phyloP scores from a whole-genome alignment of 2,329 filamentous ascomycete species.

The Claviceps quebecensis region DNA sequence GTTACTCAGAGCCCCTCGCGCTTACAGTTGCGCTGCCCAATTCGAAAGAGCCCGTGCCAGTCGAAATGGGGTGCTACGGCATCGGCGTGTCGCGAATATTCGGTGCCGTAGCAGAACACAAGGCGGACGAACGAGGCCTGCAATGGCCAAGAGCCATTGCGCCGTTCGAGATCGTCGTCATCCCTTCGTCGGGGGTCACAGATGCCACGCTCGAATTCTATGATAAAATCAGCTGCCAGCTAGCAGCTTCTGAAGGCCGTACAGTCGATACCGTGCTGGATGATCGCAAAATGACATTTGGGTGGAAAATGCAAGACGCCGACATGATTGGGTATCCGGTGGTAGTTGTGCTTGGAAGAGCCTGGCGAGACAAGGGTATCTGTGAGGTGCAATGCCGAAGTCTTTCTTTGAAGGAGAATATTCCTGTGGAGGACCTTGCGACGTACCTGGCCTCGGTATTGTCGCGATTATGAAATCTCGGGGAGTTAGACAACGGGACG shows the following conservation, averaged over 20 bases:
- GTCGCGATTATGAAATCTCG: slow-evolving; percentile 28
- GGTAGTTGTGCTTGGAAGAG: slow-evolving; percentile 61
- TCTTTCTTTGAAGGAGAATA: slow-evolving; percentile 46
- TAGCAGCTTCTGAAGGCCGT: slow-evolving; percentile 2
- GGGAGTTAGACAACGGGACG: neutral
- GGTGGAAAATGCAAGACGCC: slow-evolving; percentile 83
- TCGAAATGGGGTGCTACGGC: slow-evolving; percentile 95
- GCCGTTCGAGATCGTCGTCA: slow-evolving; percentile 63
- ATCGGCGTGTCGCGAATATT: slow-evolving; percentile 88
- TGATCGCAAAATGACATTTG: slow-evolving; percentile 53
- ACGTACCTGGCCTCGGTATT: slow-evolving; percentile 32
- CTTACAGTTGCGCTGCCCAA: slow-evolving; percentile 39
- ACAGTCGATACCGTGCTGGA: slow-evolving; percentile 56
- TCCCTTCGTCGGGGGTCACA: slow-evolving; percentile 35
- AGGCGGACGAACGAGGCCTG: slow-evolving; percentile 58
- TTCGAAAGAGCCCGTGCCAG: slow-evolving; percentile 27
- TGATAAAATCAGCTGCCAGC: slow-evolving; percentile 34
- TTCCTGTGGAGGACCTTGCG: slow-evolving; percentile 31
- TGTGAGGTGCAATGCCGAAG: slow-evolving; percentile 70
- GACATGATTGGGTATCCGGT: slow-evolving; percentile 82
- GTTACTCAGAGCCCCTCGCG: slow-evolving; percentile 66
- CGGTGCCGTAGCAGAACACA: slow-evolving; percentile 66
- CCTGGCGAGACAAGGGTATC: slow-evolving; percentile 43
- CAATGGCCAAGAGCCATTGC: slow-evolving; percentile 83
- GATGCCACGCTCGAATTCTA: slow-evolving; percentile 45